A percentile compares a stretch with the other conserved stretches of the same genome.
phyloP scores from a whole-genome alignment of 768 basidiomycete genomes.

The Calocera cornea region DNA sequence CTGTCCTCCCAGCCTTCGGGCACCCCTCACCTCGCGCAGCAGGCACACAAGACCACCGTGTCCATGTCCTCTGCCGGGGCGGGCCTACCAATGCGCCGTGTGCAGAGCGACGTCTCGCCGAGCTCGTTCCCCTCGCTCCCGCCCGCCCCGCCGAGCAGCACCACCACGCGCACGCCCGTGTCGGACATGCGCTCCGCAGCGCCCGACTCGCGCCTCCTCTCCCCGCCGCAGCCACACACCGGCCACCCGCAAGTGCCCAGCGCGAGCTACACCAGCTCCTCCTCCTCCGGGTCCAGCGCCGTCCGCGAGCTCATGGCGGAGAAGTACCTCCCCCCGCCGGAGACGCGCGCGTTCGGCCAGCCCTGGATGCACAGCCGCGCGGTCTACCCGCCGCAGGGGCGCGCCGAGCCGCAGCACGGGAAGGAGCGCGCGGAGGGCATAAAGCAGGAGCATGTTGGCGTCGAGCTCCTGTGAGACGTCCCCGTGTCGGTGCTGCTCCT shows the following conservation, averaged over 20 bases:
- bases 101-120: not conserved
- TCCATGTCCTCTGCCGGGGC: not conserved
- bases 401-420: not conserved
- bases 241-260: not conserved
- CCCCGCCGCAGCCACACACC: not conserved
- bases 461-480: not conserved
- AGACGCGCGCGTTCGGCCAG: not conserved
- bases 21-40: not conserved
- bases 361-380: not conserved
- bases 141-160: not conserved
- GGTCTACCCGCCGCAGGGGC: too few relatives aligned
- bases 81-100: not conserved
- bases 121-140: not conserved
- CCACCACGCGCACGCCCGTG: not conserved
- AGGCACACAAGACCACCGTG: not conserved
- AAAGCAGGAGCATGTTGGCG: not conserved
- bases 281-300: not conserved
- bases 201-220: not conserved
- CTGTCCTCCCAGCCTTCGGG: conserved; percentile 4
- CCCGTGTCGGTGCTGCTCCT: not conserved
- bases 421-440: not conserved
- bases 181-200: not conserved
- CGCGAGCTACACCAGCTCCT: not conserved
- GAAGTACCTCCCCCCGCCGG: not conserved
- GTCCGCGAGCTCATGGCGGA: not conserved